Evolutionary conservation across 495 filamentous ascomycete species (phyloP).

Genomic region (Lasiosphaeria ovina): DNA sequence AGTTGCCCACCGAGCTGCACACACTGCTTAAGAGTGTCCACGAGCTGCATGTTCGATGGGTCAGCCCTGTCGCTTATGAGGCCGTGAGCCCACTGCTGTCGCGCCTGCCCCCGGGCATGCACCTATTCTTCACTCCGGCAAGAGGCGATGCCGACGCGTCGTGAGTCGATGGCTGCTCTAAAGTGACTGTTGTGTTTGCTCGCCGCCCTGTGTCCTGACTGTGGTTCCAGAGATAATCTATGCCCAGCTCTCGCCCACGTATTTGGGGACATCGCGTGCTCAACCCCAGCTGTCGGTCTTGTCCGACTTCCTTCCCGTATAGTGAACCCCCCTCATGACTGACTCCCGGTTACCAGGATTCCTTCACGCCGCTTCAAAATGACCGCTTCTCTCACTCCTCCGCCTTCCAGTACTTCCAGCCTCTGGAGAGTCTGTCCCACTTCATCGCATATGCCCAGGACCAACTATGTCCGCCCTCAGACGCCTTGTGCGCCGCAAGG

Average conservation of each 20-base stretch:
- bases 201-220: background rate
- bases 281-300: slow-evolving; percentile 43
- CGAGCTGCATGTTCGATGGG: slow-evolving; percentile 81
- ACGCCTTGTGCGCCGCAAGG: slow-evolving; percentile 37
- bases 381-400: slow-evolving; percentile 65
- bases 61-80: slow-evolving; percentile 54
- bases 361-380: slow-evolving; percentile 64
- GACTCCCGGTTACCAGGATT: slow-evolving; percentile 46
- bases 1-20: slow-evolving; percentile 70
- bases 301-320: background rate
- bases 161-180: slow-evolving; percentile 25
- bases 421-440: slow-evolving; percentile 53
- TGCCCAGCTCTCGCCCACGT: slow-evolving; percentile 61
- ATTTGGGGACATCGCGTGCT: slow-evolving; percentile 61
- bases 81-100: slow-evolving; percentile 68
- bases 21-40: slow-evolving; percentile 62
- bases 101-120: slow-evolving; percentile 74
- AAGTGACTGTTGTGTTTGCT: background rate
- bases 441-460: slow-evolving; percentile 58
- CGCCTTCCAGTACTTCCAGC: slow-evolving; percentile 66
- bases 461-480: slow-evolving; percentile 49
- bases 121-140: slow-evolving; percentile 72
- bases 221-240: slow-evolving; percentile 49
- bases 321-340: background rate
- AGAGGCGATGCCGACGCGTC: slow-evolving; percentile 29